A percentile compares a stretch with the other conserved stretches of the same genome.
Conservation (phyloP, 129 eudicot species). For the Oenanthe sinensis region DNA sequence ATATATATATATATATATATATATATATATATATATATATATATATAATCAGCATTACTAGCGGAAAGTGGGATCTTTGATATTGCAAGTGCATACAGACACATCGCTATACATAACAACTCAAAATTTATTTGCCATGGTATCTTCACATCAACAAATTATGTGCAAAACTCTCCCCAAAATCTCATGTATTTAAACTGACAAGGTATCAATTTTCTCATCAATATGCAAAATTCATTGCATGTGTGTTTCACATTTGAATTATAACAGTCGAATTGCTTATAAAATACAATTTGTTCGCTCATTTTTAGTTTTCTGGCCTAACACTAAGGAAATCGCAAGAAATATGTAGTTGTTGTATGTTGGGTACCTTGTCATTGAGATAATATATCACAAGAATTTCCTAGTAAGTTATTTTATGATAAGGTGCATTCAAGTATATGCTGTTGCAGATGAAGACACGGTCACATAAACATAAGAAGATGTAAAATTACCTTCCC, state of each 20-base stretch:
- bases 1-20: no score
- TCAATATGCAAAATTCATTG: not conserved
- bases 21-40: no score
- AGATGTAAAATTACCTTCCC: constrained; percentile 64
- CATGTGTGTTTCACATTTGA: not conserved
- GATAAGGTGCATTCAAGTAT: not conserved
- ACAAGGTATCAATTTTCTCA: not conserved
- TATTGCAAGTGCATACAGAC: not conserved
- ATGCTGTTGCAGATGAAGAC: not conserved
- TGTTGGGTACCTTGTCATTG: not conserved
- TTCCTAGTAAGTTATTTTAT: not conserved
- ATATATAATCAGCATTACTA: not conserved
- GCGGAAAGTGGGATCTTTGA: not conserved
- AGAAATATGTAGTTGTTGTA: not conserved
- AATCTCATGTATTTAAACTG: not conserved
- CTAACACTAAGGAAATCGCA: not conserved
- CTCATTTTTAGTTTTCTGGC: not conserved
- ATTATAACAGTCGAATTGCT: not conserved
- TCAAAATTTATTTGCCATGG: not conserved
- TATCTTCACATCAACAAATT: not conserved
- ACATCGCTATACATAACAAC: not conserved
- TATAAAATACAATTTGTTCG: not conserved
- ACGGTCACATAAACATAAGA: not conserved
- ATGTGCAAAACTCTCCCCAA: not conserved
- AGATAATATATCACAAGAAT: not conserved